Base-by-base conservation (phyloP, 2,329 filamentous ascomycete species). In the Cryphonectria carpinicola region DNA sequence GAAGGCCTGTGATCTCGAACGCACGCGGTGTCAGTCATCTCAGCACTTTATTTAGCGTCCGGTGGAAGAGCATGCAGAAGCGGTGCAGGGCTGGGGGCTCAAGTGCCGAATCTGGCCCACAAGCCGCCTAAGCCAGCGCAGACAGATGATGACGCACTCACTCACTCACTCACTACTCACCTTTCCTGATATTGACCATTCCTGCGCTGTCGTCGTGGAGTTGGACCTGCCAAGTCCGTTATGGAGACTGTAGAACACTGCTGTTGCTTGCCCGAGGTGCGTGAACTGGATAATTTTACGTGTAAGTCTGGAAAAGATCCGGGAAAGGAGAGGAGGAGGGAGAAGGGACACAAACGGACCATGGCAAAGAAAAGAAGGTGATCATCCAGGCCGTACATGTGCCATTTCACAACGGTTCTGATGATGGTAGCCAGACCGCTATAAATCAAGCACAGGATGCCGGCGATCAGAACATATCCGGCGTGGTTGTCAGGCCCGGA, bases 381-480 rank as follows among this genome's bases (percentile, higher is more conserved):
- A 37, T 70, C 69, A 22, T 70, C 69, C 13, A 46, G 52, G 25
- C 69, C 66, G 10, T 60, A 68, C 8, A 68, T 14, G 28, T 56
- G 49, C 52, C 52, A 49, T 49, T 70, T 70, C 14, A 68, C 67
- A 14, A 14, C 39, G 17, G 28, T 52, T 46, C 69, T 60, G 17
- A 67, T 52, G 41, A 65, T 19, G 10, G 35, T 54, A 19, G 69
- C 62, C 13, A 67, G 32, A 39, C 46, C 39, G 37, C 52, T 68
- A 32, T 68, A 70, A 19, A 68, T 62, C 6, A 61, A 22, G 19
- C 39, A 52, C 69, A 68, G 13, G 25, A 68, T 68, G 25, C 52
- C 65, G 5, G 58, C 66, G 6, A 71, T 71, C 69, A 66, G 69
- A n/a, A 71, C n/a, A 28, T 65, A 68, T 1, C 61, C 69, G 11